These are phyloP conservation scores for Sanguinoderma infundibulare DNA, from an alignment of 1,284 basidiomycete genomes.

Conservation along the genomic window DNA sequence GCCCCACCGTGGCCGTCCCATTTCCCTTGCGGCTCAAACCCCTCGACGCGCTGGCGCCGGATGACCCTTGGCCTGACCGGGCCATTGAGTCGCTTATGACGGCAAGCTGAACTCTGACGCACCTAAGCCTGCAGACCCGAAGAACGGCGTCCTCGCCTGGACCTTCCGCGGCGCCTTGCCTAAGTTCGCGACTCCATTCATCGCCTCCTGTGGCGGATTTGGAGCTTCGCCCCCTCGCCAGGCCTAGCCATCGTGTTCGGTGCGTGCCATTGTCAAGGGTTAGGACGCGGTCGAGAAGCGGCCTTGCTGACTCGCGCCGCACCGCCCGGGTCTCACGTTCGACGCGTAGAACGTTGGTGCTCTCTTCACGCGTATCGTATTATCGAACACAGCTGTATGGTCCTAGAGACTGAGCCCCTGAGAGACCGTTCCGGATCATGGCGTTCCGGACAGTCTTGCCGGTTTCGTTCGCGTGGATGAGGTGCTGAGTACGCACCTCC, in stretches of 20 bases:
- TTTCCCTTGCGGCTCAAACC: neutral
- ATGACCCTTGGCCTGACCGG: neutral
- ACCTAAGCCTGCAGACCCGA: neutral
- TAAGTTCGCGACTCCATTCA: neutral
- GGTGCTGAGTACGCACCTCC: conserved; percentile 2
- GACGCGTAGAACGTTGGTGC: neutral
- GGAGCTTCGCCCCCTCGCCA: neutral
- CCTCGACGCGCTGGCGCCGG: neutral
- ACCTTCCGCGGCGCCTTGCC: neutral
- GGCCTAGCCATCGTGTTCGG: neutral
- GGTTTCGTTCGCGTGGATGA: neutral
- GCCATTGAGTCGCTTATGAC: neutral
- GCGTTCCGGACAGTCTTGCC: neutral
- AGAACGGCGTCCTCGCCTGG: neutral
- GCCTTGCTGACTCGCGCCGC: neutral
- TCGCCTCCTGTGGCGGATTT: neutral
- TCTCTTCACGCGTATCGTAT: conserved; percentile 1
- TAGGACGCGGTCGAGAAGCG: neutral
- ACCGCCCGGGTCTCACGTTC: neutral
- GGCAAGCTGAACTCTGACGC: neutral
- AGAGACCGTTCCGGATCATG: neutral
- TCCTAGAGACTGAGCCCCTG: neutral
- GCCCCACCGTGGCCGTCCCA: neutral
- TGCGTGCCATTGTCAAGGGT: conserved; percentile 1
- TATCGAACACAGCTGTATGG: neutral